A percentile compares a stretch with the other conserved stretches of the same genome.
Conservation (phyloP, 345 rosid species). For the Eucalyptus curtisii region DNA sequence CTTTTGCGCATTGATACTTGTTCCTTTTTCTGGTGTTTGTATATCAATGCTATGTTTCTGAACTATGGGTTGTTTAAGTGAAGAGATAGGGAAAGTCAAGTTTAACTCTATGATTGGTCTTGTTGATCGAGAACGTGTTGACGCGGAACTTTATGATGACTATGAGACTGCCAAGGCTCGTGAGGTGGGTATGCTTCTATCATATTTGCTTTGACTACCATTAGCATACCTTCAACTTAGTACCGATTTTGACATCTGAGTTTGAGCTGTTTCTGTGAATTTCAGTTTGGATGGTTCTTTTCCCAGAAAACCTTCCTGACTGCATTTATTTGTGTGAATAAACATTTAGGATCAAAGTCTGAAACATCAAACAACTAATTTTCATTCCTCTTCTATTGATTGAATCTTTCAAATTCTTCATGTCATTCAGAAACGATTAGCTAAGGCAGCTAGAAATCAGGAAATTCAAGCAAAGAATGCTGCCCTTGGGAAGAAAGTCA, state of each 20-base stretch:
- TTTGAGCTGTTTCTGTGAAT: background rate
- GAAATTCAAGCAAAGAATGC: constrained; percentile 83
- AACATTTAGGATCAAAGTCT: background rate
- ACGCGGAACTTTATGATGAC: constrained; percentile 72
- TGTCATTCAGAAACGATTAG: constrained; percentile 64
- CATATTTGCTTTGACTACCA: background rate
- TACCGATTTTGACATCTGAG: background rate
- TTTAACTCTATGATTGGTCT: constrained; percentile 96
- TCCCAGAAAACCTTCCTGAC: background rate
- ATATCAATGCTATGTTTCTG: background rate
- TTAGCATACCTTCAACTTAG: background rate
- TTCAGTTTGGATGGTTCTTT: background rate
- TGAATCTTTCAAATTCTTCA: background rate
- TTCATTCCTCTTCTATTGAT: background rate
- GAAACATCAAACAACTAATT: background rate
- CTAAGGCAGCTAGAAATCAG: constrained; percentile 74
- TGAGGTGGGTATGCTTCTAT: constrained; percentile 40
- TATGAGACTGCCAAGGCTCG: constrained; percentile 88
- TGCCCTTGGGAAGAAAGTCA: constrained; percentile 62
- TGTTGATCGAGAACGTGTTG: constrained; percentile 79
- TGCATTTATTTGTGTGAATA: background rate
- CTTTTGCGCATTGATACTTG: background rate
- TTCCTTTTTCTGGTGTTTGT: background rate
- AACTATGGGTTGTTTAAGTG: constrained; percentile 27
- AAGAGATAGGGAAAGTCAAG: constrained; percentile 80